Evolutionary conservation across 2,329 filamentous ascomycete genomes (phyloP).

Genomic region (Nigrospora oryzae): DNA sequence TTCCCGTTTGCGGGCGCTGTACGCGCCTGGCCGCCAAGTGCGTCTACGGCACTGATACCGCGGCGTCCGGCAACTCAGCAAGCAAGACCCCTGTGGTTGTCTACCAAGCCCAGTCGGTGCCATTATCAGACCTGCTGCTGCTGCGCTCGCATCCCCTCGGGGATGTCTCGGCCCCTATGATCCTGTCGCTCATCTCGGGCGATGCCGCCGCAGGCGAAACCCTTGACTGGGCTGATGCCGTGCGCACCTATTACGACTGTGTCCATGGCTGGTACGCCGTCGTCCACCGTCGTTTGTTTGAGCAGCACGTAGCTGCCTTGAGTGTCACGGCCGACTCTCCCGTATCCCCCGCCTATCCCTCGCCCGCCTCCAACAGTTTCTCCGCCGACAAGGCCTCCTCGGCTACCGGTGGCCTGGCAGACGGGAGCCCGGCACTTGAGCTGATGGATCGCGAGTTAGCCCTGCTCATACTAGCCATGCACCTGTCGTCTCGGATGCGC

Average conservation of each 20-base stretch:
- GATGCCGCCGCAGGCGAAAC: slow-evolving; percentile 15
- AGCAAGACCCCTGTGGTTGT: slow-evolving; percentile 17
- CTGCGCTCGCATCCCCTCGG: slow-evolving; percentile 18
- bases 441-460: slow-evolving; percentile 20
- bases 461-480: slow-evolving; percentile 32
- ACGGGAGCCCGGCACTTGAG: slow-evolving; percentile 9
- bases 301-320: slow-evolving; percentile 18
- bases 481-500: slow-evolving; percentile 30
- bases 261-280: slow-evolving; percentile 33
- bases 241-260: slow-evolving; percentile 28
- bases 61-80: slow-evolving; percentile 11
- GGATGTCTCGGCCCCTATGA: slow-evolving; percentile 26
- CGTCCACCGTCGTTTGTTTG: slow-evolving; percentile 29
- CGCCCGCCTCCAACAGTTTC: slow-evolving; percentile 8
- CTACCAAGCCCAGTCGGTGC: slow-evolving; percentile 17
- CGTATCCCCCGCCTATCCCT: background rate
- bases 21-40: slow-evolving; percentile 22
- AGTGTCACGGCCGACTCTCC: slow-evolving; percentile 3
- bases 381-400: slow-evolving; percentile 2
- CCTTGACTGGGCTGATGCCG: slow-evolving; percentile 26
- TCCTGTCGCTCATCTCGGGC: slow-evolving; percentile 27
- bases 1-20: slow-evolving; percentile 22
- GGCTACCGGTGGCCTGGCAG: slow-evolving; percentile 6
- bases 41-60: slow-evolving; percentile 19
- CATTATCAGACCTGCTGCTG: slow-evolving; percentile 15